A percentile compares a stretch with the other conserved stretches of the same genome.
Evolutionary conservation across 2,329 filamentous ascomycete genomes (phyloP).

Genomic region (Ceratocystiopsis sp.): DNA sequence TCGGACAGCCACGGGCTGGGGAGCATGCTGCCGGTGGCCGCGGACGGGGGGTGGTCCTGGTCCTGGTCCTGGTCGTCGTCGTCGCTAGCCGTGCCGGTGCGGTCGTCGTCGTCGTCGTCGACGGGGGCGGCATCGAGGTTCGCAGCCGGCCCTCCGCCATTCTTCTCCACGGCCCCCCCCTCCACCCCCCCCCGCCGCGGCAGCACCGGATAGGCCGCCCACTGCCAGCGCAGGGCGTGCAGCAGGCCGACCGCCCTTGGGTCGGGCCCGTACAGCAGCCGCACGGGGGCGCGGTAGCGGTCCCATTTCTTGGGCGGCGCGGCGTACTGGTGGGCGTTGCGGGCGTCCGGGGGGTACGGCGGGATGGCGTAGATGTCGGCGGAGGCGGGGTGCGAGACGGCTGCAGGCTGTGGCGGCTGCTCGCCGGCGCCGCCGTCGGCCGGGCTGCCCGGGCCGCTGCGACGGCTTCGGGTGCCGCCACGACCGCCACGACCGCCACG

Average conservation of each 20-base stretch:
- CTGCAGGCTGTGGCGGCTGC: not conserved
- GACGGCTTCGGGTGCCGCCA: too few relatives aligned
- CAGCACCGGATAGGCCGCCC: not conserved
- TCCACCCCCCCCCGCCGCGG: not conserved
- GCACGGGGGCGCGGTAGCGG: conserved; percentile 18
- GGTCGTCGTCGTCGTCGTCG: too few relatives aligned
- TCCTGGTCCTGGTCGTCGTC: too few relatives aligned
- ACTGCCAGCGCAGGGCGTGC: conserved; percentile 12
- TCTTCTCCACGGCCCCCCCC: too few relatives aligned
- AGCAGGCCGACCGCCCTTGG: conserved; percentile 18
- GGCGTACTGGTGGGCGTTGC: conserved; percentile 17
- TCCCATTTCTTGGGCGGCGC: conserved; percentile 21
- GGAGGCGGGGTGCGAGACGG: not conserved
- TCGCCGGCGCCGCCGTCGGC: too few relatives aligned
- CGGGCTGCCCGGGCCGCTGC: too few relatives aligned
- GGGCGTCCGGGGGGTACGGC: conserved; percentile 7
- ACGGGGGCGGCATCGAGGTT: conserved; percentile 1
- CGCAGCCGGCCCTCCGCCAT: too few relatives aligned
- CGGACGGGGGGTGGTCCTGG: too few relatives aligned
- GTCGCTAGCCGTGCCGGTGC: not conserved
- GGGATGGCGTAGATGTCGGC: conserved; percentile 3
- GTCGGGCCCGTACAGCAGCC: conserved; percentile 26
- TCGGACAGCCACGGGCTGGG: conserved; percentile 10
- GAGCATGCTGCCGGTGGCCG: conserved; percentile 12
- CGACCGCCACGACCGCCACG: too few relatives aligned